A percentile compares a stretch with the other conserved stretches of the same genome.
Conservation (phyloP, 73 alveolate genomes). For the Diophrys appendiculata region DNA sequence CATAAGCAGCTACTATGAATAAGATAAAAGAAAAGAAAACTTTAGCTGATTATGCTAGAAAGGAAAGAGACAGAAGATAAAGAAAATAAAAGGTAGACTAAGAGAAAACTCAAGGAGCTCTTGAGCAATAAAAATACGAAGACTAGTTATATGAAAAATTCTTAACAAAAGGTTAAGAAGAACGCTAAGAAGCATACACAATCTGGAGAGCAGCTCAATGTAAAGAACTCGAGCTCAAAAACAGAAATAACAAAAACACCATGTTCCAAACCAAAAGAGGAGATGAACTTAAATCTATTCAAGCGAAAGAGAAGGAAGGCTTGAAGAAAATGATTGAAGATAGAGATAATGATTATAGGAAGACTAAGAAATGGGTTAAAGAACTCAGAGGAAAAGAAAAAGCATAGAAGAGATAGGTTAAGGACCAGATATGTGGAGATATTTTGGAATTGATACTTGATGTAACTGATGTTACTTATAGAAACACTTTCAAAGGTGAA, state of each 20-base stretch:
- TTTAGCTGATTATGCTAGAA: slow-evolving; percentile 85
- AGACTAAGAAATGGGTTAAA: slow-evolving; percentile 11
- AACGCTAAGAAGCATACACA: slow-evolving; percentile 31
- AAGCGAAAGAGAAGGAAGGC: slow-evolving; percentile 47
- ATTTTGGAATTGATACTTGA: slow-evolving; percentile 85
- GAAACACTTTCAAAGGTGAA: too few relatives aligned
- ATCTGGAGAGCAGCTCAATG: slow-evolving; percentile 30
- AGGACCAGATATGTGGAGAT: slow-evolving; percentile 72
- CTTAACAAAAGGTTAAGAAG: slow-evolving; percentile 29
- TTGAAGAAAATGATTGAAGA: slow-evolving; percentile 49
- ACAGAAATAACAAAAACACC: slow-evolving; percentile 34
- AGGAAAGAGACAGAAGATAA: slow-evolving; percentile 94
- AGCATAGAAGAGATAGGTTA: slow-evolving; percentile 62
- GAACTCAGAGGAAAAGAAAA: slow-evolving; percentile 44
- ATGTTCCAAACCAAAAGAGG: slow-evolving; percentile 31
- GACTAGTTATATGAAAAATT: slow-evolving; percentile 57
- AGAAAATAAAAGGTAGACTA: slow-evolving; percentile 94
- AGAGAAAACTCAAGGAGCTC: slow-evolving; percentile 55
- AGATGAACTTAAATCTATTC: slow-evolving; percentile 59
- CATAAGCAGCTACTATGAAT: slow-evolving; percentile 82
- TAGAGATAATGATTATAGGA: background rate
- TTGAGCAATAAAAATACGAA: slow-evolving; percentile 82
- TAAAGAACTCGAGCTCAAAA: slow-evolving; percentile 27
- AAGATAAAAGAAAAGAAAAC: slow-evolving; percentile 79
- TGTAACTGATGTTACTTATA: slow-evolving; percentile 77